Evolutionary conservation across 257 asterid genomes (phyloP), one percentile per base, ranked within the genome.

Genomic region (Mitragyna speciosa): DNA sequence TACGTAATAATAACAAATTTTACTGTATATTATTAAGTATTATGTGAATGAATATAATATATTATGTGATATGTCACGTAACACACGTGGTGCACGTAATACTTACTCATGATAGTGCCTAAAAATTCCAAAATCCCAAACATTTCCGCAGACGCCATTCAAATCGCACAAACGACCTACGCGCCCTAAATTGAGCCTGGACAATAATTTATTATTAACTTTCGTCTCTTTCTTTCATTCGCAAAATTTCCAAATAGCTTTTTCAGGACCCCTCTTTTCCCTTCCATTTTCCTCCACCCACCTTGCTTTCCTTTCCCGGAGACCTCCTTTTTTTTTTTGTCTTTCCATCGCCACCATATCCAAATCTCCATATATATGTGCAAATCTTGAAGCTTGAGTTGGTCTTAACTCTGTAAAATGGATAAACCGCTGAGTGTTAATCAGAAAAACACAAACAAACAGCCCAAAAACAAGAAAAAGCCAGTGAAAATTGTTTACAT

Each of bases 401-500:
- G 22, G 65, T 24, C 72, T 26, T 19, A 12, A 12, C 45, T 24
- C 54, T 22, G 20, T 6, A 16, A 1, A 4, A 81, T 59, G 75
- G 79, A 80, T 31, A 89, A 86, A 85, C 58, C 71, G 70, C 71
- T 65, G 22, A 73, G 85, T n/a, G 73, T 61, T 2, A 85, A 77
- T 65, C 86, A 80, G 6, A 90, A 79, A 78, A 87, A 77, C 36
- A 76, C 72, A 31, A 69, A 66, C 66, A 87, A 88, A 58, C 82
- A 78, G 8, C 77, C 78, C 33, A 85, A 87, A 72, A 78, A 33
- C 77, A 87, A 77, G 83, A 84, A 76, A 63, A 89, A 76, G 36
- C 87, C 92, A 19, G 89, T 93, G 17, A 93, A 91, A 31, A 93
- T 93, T 17, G 96, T 91, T 26, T 91, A 93, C 89, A 93, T 91